A percentile compares a stretch with the other conserved stretches of the same genome.
phyloP scores from a whole-genome alignment of 2,329 filamentous ascomycete genomes.

The Neophaeococcomyces aloes region DNA sequence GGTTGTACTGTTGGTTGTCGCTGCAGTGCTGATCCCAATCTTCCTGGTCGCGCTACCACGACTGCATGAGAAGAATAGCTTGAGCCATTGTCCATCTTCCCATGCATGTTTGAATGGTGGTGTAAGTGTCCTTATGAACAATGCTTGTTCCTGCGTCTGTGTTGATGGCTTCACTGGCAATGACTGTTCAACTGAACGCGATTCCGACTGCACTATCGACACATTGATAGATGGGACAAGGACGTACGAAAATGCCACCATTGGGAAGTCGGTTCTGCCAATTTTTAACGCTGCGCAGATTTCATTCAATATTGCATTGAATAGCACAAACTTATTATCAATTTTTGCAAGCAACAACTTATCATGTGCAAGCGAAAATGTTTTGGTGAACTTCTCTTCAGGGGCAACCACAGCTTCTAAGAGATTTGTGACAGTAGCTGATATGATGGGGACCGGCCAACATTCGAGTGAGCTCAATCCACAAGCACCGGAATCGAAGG shows the following conservation, averaged over 20 bases:
- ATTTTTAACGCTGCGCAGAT: slow-evolving; percentile 54
- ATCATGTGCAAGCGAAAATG: slow-evolving; percentile 76
- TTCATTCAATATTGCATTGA: slow-evolving; percentile 68
- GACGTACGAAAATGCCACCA: slow-evolving; percentile 55
- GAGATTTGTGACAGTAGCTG: slow-evolving; percentile 18
- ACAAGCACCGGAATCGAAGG: background rate
- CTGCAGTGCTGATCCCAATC: slow-evolving; percentile 70
- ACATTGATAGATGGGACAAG: slow-evolving; percentile 29
- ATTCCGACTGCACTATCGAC: slow-evolving; percentile 45
- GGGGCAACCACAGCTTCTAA: slow-evolving; percentile 32
- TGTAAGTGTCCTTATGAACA: slow-evolving; percentile 56
- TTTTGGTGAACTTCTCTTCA: slow-evolving; percentile 58
- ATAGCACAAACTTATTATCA: slow-evolving; percentile 57
- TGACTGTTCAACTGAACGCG: slow-evolving; percentile 44
- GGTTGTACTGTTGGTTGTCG: slow-evolving; percentile 61
- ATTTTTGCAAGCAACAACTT: slow-evolving; percentile 66
- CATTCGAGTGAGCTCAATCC: slow-evolving; percentile 9
- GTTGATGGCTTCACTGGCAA: slow-evolving; percentile 71
- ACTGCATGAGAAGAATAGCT: slow-evolving; percentile 31
- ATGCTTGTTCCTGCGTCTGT: slow-evolving; percentile 75
- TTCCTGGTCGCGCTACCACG: slow-evolving; percentile 49
- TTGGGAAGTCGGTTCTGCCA: slow-evolving; percentile 68
- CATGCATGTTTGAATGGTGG: slow-evolving; percentile 70
- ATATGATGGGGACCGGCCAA: slow-evolving; percentile 9
- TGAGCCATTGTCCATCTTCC: slow-evolving; percentile 46